A percentile compares a stretch with the other conserved stretches of the same genome.
Conservation (phyloP, 176 grass and related monocot species). For the Hordeum vulgare region MorexV3_pseudomolecules_assembly NC_058521.1:238060016-238060515, state of each 20-base stretch:
- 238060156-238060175: conserved; percentile 74
- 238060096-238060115: conserved; percentile 84
- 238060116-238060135: conserved; percentile 64
- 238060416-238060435: background rate
- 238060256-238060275: background rate
- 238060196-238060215: conserved; percentile 18
- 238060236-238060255: background rate
- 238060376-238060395: background rate
- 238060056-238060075: conserved; percentile 16
- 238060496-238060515: conserved; percentile 34
- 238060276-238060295: conserved; percentile 70
- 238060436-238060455: background rate
- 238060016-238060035: conserved; percentile 3
- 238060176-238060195: conserved; percentile 95
- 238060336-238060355: conserved; percentile 90
- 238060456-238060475: background rate
- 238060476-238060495: conserved; percentile 3
- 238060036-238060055: background rate
- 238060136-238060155: conserved; percentile 33
- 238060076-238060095: conserved; percentile 94
- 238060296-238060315: conserved; percentile 71
- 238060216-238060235: conserved; percentile 1
- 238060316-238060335: conserved; percentile 78
- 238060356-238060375: conserved; percentile 11
- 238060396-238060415: background rate